Percentiles rank a stretch among this genome's conserved stretches.
phyloP scores from a whole-genome alignment of 352 stramenopile species.

The Phytophthora agathidicida region DNA sequence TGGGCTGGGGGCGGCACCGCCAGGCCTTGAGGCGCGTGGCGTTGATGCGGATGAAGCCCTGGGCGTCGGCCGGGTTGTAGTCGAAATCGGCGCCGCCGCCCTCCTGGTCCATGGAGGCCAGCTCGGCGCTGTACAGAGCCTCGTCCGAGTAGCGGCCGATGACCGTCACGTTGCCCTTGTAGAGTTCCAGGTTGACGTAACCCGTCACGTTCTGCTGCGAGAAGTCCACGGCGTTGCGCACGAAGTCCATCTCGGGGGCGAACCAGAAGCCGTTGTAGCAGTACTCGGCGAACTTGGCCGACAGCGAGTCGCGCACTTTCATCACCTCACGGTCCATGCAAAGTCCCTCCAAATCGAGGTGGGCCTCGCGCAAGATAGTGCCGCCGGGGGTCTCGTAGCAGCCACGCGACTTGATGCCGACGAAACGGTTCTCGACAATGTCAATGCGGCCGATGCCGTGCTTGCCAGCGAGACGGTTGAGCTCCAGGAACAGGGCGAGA shows the following conservation, averaged over 20 bases:
- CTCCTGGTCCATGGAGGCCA: constrained; percentile 99
- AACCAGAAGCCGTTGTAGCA: constrained; percentile 99
- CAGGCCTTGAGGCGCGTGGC: constrained; percentile 97
- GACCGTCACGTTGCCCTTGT: constrained; percentile 98
- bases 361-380: constrained; percentile 89
- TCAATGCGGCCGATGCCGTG: constrained; percentile 98
- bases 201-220: constrained; percentile 95
- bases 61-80: constrained; percentile 97
- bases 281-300: constrained; percentile 96
- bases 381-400: constrained; percentile 99
- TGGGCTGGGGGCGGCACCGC: constrained; percentile 59
- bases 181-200: constrained; percentile 94
- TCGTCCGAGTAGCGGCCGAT: constrained; percentile 92
- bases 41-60: constrained; percentile 99
- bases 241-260: constrained; percentile 98
- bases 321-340: constrained; percentile 98
- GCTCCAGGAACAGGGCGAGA: constrained; percentile 96
- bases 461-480: constrained; percentile 97
- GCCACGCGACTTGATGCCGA: constrained; percentile 99
- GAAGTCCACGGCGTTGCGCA: constrained; percentile 95
- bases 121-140: constrained; percentile 97
- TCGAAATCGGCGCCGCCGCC: constrained; percentile 95
- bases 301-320: constrained; percentile 92
- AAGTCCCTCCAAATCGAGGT: constrained; percentile 95
- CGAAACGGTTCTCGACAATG: constrained; percentile 99